Conservation (phyloP, 2,329 filamentous ascomycete genomes). For the Aspergillus texensis region DNA sequence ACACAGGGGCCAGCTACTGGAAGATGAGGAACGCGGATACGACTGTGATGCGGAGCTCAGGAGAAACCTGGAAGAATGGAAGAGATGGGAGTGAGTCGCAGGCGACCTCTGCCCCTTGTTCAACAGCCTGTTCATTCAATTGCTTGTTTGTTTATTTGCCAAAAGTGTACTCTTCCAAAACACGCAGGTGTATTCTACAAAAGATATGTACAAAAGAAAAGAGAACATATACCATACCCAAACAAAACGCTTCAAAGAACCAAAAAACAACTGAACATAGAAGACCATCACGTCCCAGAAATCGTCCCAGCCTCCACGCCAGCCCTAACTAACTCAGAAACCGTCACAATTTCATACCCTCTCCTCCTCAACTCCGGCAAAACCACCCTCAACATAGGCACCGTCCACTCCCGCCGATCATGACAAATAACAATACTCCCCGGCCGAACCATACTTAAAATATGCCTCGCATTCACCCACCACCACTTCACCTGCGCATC, state of each 20-base stretch:
- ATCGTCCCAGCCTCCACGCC: slow-evolving; percentile 24
- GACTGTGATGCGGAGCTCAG: slow-evolving; percentile 50
- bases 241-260: neutral
- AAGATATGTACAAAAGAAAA: slow-evolving; percentile 9
- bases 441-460: slow-evolving; percentile 75
- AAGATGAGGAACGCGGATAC: slow-evolving; percentile 63
- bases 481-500: slow-evolving; percentile 79
- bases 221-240: neutral
- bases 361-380: slow-evolving; percentile 69
- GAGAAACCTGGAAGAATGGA: slow-evolving; percentile 56
- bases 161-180: slow-evolving; percentile 7
- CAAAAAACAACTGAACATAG: no score
- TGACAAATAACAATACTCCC: slow-evolving; percentile 85
- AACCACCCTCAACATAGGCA: slow-evolving; percentile 73
- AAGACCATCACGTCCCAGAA: neutral
- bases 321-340: slow-evolving; percentile 65
- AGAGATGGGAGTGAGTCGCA: slow-evolving; percentile 49
- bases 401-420: slow-evolving; percentile 80
- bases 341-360: slow-evolving; percentile 72
- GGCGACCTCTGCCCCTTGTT: slow-evolving; percentile 7
- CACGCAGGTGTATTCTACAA: slow-evolving; percentile 12
- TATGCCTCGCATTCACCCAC: slow-evolving; percentile 72
- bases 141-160: neutral
- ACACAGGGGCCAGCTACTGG: slow-evolving; percentile 56
- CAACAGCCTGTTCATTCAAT: slow-evolving; percentile 5